These are phyloP conservation scores for Diaporthe aspalathi DNA, from an alignment of 2,329 filamentous ascomycete species.

Conservation along the genomic window DNA sequence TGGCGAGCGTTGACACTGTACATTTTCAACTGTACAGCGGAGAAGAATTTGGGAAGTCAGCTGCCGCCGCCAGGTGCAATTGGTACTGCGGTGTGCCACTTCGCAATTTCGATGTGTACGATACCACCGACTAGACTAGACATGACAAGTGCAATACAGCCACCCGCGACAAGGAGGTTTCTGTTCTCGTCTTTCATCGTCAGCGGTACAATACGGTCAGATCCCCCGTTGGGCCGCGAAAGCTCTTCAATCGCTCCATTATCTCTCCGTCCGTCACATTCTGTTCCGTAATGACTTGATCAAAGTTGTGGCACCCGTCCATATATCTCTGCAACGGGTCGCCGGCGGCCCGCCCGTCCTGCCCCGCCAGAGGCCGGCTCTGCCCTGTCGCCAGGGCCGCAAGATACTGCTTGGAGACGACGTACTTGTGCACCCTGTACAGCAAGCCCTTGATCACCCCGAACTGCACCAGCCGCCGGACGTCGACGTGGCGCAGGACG, in stretches of 20 bases:
- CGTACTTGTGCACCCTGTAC: slow-evolving; percentile 93
- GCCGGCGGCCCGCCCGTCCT: slow-evolving; percentile 46
- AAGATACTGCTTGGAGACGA: slow-evolving; percentile 75
- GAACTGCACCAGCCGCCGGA: slow-evolving; percentile 93
- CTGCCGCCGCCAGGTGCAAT: background rate
- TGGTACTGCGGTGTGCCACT: background rate
- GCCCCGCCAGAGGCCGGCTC: slow-evolving; percentile 49
- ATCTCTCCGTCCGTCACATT: slow-evolving; percentile 77
- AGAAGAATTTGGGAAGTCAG: background rate
- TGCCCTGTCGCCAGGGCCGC: slow-evolving; percentile 66
- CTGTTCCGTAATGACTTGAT: slow-evolving; percentile 84
- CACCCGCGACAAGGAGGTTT: background rate
- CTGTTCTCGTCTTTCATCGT: slow-evolving; percentile 17
- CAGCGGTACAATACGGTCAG: slow-evolving; percentile 66
- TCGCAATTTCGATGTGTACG: slow-evolving; percentile 41
- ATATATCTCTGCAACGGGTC: slow-evolving; percentile 74
- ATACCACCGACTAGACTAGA: slow-evolving; percentile 22
- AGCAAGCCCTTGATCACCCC: slow-evolving; percentile 95
- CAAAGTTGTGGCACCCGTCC: slow-evolving; percentile 81
- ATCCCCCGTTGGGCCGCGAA: slow-evolving; percentile 62
- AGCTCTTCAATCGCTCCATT: slow-evolving; percentile 72
- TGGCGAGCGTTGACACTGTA: background rate
- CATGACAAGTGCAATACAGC: background rate
- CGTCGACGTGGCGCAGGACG: slow-evolving; percentile 81
- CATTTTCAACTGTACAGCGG: background rate